Conservation (phyloP, 768 basidiomycete species). For the Mycena venus region DNA sequence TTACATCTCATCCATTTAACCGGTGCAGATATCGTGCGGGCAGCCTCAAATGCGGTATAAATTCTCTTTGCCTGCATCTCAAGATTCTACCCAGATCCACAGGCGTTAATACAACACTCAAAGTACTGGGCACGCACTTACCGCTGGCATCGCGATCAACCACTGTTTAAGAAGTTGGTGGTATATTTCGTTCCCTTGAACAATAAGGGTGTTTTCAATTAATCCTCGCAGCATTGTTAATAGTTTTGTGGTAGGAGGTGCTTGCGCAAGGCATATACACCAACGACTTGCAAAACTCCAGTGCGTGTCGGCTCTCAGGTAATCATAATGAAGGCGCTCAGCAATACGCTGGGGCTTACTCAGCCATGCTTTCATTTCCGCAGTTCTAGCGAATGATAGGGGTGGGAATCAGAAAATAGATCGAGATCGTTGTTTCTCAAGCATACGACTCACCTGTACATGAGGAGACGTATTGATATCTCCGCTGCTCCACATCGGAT, state of each 20-base stretch:
- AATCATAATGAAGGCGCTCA: not conserved
- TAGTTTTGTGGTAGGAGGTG: not conserved
- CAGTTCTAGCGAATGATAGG: not conserved
- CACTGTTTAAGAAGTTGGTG: not conserved
- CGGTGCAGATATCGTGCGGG: not conserved
- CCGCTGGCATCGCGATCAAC: not conserved
- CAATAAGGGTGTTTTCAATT: not conserved
- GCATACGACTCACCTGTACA: not conserved
- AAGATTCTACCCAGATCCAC: not conserved
- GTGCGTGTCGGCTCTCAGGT: not conserved
- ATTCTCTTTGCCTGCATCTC: not conserved
- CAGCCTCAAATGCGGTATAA: not conserved
- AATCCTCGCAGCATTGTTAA: not conserved
- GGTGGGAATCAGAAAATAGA: not conserved
- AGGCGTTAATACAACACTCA: not conserved
- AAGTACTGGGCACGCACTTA: not conserved
- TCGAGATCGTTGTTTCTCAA: not conserved
- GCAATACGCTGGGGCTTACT: not conserved
- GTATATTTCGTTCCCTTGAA: not conserved
- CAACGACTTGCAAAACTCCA: not conserved
- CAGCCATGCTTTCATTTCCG: not conserved
- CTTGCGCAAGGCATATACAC: not conserved
- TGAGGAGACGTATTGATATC: not conserved
- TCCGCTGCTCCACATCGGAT: not conserved
- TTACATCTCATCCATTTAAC: not conserved